Evolutionary conservation across 1,284 basidiomycete genomes (phyloP).

Genomic region (Tranzscheliella williamsii): DNA sequence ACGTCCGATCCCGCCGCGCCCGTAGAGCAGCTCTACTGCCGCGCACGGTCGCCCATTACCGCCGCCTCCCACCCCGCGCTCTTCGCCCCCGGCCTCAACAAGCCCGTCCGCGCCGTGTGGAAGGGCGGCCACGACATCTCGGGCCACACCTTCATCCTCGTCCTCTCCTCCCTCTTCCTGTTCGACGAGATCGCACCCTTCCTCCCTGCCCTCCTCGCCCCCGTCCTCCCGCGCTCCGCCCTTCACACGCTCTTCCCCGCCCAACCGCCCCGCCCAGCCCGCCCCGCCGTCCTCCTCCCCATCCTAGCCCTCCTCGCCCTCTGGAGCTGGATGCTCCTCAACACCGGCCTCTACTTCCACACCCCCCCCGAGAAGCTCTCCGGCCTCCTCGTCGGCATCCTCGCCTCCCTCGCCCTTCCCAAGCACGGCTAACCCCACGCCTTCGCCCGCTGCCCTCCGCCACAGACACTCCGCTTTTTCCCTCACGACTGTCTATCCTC

Average conservation of each 20-base stretch:
- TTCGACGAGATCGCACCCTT: slow-evolving; percentile 71
- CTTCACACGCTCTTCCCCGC: no score
- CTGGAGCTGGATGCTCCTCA: slow-evolving; percentile 76
- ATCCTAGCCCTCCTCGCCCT: slow-evolving; percentile 67
- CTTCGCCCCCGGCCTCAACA: slow-evolving; percentile 1
- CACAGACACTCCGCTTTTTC: no score
- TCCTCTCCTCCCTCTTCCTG: slow-evolving; percentile 78
- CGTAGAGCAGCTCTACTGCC: slow-evolving; percentile 44
- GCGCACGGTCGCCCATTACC: slow-evolving; percentile 24
- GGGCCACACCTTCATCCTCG: slow-evolving; percentile 89
- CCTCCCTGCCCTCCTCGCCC: slow-evolving; percentile 52
- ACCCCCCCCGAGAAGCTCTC: slow-evolving; percentile 81
- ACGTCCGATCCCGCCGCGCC: slow-evolving; percentile 2
- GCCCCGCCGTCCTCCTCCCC: slow-evolving; percentile 50
- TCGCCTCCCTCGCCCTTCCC: slow-evolving; percentile 47
- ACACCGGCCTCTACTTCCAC: slow-evolving; percentile 89
- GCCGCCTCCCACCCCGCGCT: slow-evolving; percentile 19
- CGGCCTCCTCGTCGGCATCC: slow-evolving; percentile 66
- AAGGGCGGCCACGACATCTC: slow-evolving; percentile 88
- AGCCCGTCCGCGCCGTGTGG: slow-evolving; percentile 58
- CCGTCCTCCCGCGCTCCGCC: background rate
- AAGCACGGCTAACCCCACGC: slow-evolving; percentile 30
- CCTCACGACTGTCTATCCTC: no score
- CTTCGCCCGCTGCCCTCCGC: no score
- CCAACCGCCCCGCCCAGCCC: no score